A percentile compares a stretch with the other conserved stretches of the same genome.
These are phyloP conservation scores for Alternaria consortialis DNA, from an alignment of 2,329 filamentous ascomycete genomes.

Conservation along the genomic window DNA sequence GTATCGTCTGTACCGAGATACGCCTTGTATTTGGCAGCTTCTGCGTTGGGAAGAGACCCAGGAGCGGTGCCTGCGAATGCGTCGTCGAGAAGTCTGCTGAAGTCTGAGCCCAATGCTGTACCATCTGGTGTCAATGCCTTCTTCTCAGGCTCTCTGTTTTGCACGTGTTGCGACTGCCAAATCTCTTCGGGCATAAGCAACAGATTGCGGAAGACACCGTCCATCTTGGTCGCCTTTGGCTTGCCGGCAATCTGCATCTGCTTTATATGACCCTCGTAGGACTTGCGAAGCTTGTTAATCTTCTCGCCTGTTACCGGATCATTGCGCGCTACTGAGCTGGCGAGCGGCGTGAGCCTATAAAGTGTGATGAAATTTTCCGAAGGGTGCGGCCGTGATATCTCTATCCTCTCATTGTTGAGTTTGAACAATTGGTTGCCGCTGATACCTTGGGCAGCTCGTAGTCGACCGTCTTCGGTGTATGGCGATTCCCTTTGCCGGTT, in stretches of 20 bases:
- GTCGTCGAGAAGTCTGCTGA: constrained; percentile 49
- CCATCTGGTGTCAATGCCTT: constrained; percentile 38
- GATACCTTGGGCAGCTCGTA: constrained; percentile 43
- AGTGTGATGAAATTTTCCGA: constrained; percentile 67
- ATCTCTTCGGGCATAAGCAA: constrained; percentile 53
- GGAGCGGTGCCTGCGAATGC: constrained; percentile 55
- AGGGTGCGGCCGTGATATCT: constrained; percentile 63
- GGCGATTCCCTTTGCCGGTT: constrained; percentile 53
- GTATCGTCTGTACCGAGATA: constrained; percentile 57
- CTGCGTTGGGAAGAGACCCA: constrained; percentile 53
- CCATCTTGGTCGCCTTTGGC: constrained; percentile 57
- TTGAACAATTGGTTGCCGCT: constrained; percentile 47
- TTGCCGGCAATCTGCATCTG: constrained; percentile 59
- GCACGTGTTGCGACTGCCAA: constrained; percentile 51
- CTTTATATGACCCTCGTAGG: constrained; percentile 64
- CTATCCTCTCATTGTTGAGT: constrained; percentile 46
- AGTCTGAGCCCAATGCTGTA: constrained; percentile 32
- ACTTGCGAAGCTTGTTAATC: constrained; percentile 68
- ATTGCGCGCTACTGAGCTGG: constrained; percentile 66
- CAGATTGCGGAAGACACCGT: constrained; percentile 46
- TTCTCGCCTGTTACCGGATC: constrained; percentile 72
- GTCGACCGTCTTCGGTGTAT: constrained; percentile 36
- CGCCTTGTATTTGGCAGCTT: constrained; percentile 54
- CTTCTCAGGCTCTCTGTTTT: constrained; percentile 52
- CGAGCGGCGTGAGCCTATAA: constrained; percentile 65